Conservation (phyloP, 2,329 filamentous ascomycete genomes). For the Trichoderma endophyticum region DNA sequence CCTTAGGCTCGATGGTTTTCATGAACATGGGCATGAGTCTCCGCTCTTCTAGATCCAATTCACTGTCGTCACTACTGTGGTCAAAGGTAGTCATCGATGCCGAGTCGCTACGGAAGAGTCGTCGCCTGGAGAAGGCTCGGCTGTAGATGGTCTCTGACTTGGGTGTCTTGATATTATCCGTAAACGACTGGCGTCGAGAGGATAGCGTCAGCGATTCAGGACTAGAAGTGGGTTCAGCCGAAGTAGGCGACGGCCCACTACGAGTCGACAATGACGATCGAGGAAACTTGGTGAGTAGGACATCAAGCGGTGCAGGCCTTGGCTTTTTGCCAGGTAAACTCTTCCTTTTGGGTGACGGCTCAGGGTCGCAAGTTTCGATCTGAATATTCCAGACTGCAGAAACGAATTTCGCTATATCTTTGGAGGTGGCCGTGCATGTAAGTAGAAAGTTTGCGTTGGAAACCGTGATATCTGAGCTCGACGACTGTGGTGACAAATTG, state of each 20-base stretch:
- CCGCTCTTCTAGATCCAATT: conserved; percentile 48
- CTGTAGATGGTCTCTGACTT: conserved; percentile 32
- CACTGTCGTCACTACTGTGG: conserved; percentile 37
- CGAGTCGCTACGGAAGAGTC: conserved; percentile 23
- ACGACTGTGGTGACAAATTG: conserved; percentile 27
- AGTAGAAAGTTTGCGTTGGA: conserved; percentile 57
- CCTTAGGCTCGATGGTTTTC: conserved; percentile 36
- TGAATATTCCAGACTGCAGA: conserved; percentile 48
- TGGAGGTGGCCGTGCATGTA: conserved; percentile 50
- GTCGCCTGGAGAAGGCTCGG: conserved; percentile 29
- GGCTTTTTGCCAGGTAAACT: conserved; percentile 22
- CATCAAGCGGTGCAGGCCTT: conserved; percentile 29
- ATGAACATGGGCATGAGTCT: conserved; percentile 52
- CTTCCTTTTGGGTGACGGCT: conserved; percentile 34
- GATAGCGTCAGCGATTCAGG: conserved; percentile 13
- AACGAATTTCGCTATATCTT: conserved; percentile 54
- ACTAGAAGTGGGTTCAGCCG: background rate
- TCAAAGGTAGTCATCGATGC: conserved; percentile 37
- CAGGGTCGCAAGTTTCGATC: conserved; percentile 36
- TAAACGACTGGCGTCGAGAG: conserved; percentile 18
- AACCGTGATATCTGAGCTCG: conserved; percentile 34
- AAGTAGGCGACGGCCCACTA: conserved; percentile 24
- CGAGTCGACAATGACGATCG: conserved; percentile 23
- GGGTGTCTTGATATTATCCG: conserved; percentile 27
- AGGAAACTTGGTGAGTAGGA: conserved; percentile 33